These are phyloP conservation scores for Thinopyrum elongatum DNA, from an alignment of 176 grass and related monocot species.

Conservation along the genomic window DNA sequence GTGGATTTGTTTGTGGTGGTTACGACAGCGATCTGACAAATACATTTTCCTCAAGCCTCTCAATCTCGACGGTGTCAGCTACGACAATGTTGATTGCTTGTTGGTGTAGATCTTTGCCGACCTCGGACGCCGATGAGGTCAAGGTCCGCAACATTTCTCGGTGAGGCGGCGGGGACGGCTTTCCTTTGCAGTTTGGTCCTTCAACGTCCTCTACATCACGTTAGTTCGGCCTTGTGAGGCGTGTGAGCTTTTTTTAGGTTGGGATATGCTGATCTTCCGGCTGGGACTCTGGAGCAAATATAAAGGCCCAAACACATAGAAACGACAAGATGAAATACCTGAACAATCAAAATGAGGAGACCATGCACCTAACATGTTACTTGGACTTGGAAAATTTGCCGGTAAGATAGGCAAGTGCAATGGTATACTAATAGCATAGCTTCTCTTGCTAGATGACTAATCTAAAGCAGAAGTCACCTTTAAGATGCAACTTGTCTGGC, in stretches of 20 bases:
- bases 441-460: background rate
- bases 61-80: background rate
- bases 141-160: too few relatives aligned
- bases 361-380: background rate
- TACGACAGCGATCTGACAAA: background rate
- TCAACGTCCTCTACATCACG: too few relatives aligned
- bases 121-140: background rate
- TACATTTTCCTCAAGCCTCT: background rate
- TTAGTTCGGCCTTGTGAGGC: too few relatives aligned
- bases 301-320: background rate
- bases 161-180: too few relatives aligned
- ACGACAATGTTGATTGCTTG: background rate
- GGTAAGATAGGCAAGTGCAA: background rate
- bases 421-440: background rate
- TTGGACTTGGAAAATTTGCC: background rate
- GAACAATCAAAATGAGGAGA: background rate
- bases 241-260: too few relatives aligned
- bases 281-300: background rate
- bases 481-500: background rate
- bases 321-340: background rate
- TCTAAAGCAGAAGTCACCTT: background rate
- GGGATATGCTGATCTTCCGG: too few relatives aligned
- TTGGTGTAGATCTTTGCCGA: background rate
- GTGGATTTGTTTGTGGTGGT: background rate
- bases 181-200: too few relatives aligned